Percentiles rank a stretch among this genome's conserved stretches.
Conservation (phyloP, 768 basidiomycete species). For the Boletus pseudo-olivaceus region DNA sequence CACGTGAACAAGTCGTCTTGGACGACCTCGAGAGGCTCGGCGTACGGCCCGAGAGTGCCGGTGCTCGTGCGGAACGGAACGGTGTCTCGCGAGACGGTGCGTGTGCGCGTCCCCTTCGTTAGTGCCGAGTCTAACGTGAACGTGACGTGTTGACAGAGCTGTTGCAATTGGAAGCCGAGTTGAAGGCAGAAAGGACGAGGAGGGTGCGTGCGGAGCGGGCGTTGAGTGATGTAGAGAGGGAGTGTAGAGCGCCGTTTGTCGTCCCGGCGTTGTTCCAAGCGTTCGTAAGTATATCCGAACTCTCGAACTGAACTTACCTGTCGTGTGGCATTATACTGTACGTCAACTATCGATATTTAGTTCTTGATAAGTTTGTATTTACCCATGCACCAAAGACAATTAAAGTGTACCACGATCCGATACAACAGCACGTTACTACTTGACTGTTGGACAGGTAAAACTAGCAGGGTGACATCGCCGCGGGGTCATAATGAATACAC, state of each 20-base stretch:
- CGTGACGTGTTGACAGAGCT: conserved; percentile 9
- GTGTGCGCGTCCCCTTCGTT: not conserved
- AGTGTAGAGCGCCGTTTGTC: conserved; percentile 51
- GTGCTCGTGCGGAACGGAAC: not conserved
- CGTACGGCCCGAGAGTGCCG: not conserved
- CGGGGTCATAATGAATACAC: not conserved
- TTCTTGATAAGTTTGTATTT: no score
- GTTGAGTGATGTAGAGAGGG: conserved; percentile 46
- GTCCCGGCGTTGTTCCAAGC: conserved; percentile 55
- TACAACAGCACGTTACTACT: conserved; percentile 11
- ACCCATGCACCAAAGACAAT: not conserved
- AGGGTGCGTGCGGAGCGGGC: conserved; percentile 43
- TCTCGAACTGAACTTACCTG: conserved; percentile 29
- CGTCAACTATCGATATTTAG: no score
- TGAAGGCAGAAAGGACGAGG: conserved; percentile 35
- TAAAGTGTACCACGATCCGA: conserved; percentile 11
- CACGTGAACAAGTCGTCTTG: conserved; percentile 23
- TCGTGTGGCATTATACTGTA: no score
- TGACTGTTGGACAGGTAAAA: not conserved
- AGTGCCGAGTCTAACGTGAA: not conserved
- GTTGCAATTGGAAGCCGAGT: conserved; percentile 30
- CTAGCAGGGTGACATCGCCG: conserved; percentile 1
- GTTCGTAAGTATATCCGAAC: conserved; percentile 46
- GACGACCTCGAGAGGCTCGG: conserved; percentile 21
- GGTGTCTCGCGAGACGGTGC: conserved; percentile 15